A percentile compares a stretch with the other conserved stretches of the same genome.
Evolutionary conservation across 306 rosid genomes (phyloP).

Genomic region (Fragaria vesca): DNA sequence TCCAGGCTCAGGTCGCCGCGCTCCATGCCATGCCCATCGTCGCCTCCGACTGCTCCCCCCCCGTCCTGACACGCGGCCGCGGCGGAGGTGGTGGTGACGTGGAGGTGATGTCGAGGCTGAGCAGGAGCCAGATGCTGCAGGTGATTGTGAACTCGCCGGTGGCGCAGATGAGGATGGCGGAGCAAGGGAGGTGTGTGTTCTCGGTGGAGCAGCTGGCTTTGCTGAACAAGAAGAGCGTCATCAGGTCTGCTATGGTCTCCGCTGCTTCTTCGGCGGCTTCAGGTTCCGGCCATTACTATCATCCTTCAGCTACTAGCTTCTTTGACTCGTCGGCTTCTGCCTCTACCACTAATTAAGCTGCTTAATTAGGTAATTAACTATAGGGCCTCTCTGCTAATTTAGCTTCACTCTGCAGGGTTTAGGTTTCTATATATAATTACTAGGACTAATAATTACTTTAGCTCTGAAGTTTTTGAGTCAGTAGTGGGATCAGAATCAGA

Average conservation of each 20-base stretch:
- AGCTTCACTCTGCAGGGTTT: not conserved
- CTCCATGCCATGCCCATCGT: conserved; percentile 66
- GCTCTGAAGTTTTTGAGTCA: not conserved
- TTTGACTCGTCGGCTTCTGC: not conserved
- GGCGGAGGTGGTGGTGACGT: conserved; percentile 8
- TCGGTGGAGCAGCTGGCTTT: conserved; percentile 56
- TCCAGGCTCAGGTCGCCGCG: conserved; percentile 58
- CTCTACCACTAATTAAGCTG: not conserved
- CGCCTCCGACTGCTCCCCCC: not conserved
- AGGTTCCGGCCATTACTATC: not conserved
- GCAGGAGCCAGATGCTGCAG: conserved; percentile 62
- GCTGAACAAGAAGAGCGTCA: conserved; percentile 18
- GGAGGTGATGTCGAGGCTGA: conserved; percentile 53
- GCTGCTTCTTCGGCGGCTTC: not conserved
- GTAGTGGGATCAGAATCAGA: not conserved
- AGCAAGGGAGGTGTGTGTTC: conserved; percentile 63
- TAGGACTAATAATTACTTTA: not conserved
- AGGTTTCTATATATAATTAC: not conserved
- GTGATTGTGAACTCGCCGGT: conserved; percentile 74
- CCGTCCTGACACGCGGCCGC: not conserved
- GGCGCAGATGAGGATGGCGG: conserved; percentile 59
- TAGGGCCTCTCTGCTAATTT: not conserved
- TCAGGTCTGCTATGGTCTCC: not conserved
- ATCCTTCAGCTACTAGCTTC: not conserved
- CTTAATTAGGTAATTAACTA: not conserved